These are phyloP conservation scores for Aspergillus sp. DNA, from an alignment of 2,329 filamentous ascomycete genomes.

Conservation along the genomic window DNA sequence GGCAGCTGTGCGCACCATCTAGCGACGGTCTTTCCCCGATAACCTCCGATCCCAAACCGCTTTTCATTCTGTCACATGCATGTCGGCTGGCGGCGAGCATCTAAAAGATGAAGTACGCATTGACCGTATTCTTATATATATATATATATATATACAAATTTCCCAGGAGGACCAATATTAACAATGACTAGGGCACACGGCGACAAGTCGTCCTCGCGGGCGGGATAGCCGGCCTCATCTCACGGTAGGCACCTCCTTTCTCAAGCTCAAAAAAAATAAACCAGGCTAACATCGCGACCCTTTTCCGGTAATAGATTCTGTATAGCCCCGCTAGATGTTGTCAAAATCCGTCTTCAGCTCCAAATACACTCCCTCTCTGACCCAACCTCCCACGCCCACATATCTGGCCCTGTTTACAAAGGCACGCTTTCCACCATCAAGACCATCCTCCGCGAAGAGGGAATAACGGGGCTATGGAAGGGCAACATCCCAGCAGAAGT, in stretches of 20 bases:
- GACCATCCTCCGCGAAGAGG: slow-evolving; percentile 7
- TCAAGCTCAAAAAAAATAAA: neutral
- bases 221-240: slow-evolving; percentile 78
- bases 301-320: slow-evolving; percentile 64
- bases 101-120: slow-evolving; percentile 66
- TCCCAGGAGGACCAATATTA: neutral
- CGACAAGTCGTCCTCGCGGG: slow-evolving; percentile 66
- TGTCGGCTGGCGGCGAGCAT: slow-evolving; percentile 63
- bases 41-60: slow-evolving; percentile 1
- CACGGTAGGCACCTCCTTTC: slow-evolving; percentile 58
- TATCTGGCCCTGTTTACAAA: slow-evolving; percentile 54
- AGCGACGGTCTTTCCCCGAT: neutral
- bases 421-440: slow-evolving; percentile 1
- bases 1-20: neutral
- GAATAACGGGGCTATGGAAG: slow-evolving; percentile 75
- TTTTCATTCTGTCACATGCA: slow-evolving; percentile 49
- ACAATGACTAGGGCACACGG: slow-evolving; percentile 58
- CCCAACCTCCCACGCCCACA: slow-evolving; percentile 58
- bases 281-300: neutral
- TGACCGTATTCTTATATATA: neutral
- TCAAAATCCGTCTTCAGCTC: slow-evolving; percentile 96
- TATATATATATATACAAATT: neutral
- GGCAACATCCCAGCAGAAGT: slow-evolving; percentile 94
- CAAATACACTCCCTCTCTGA: slow-evolving; percentile 83
- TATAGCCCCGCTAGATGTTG: slow-evolving; percentile 91